Base-by-base conservation (phyloP, 805 yeast genomes). In the Saccharomyces eubayanus region DNA sequence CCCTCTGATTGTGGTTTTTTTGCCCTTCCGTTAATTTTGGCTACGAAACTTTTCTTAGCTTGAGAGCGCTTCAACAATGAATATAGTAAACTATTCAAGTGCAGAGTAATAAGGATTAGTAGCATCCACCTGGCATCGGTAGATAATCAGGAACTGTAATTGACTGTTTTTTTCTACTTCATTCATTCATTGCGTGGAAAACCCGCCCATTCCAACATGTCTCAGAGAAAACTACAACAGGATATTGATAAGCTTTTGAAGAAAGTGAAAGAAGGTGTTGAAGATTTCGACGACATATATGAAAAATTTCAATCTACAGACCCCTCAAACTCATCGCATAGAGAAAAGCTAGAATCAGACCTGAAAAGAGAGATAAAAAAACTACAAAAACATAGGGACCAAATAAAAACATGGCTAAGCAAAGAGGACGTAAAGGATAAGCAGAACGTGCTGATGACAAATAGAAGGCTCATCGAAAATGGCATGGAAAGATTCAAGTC, bases 401-500 rank as follows among this genome's bases (percentile, higher is more conserved):
- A 90, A 73, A 88, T 92, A 63, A 92, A 92, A 73, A 87, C 87
- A 54, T 92, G 99, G 99, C 73, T 90, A 67, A 82, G 92, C 46
- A 91, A 92, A 60, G 87, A 85, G 61, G 96, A 91, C 58, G 90
- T 91, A 48, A 90, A 95, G 68, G 96, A 92, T 63, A 94, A 89
- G 67, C 87, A 86, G 63, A 79, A 83, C 14, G 68, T 75, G 50
- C 74, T 89, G 58, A 76, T 85, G 54, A 97, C 92, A 63, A 87
- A 90, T 64, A 76, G 94, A 57, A 75, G 78, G 61, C 66, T 81
- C 51, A 87, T 87, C 59, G 85, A 81, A 63, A 74, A 74, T 58
- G 94, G 94, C 57, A 92, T 92, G 99, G 99, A 92, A 71, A 81
- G 90, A 62, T 94, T 92, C 73, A 94, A 94, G 69, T 92, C 89